A percentile compares a stretch with the other conserved stretches of the same genome.
Evolutionary conservation across 306 rosid genomes (phyloP).

Genomic region (Medicago lupulina): DNA sequence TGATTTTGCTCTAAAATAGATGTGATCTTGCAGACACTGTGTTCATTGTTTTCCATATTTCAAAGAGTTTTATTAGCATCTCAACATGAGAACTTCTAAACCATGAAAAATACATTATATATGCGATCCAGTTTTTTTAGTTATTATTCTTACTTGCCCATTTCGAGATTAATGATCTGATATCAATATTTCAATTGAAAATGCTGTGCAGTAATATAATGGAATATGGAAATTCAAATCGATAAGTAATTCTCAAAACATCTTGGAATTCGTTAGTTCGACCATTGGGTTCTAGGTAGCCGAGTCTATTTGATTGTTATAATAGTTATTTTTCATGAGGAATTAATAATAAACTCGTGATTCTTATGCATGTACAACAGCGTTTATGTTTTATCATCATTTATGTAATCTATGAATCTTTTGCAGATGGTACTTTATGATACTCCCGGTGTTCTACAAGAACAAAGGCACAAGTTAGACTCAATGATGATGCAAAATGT

Average conservation of each 20-base stretch:
- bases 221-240: constrained; percentile 25
- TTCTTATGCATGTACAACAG: constrained; percentile 6
- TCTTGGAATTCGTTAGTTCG: constrained; percentile 11
- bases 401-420: constrained; percentile 40
- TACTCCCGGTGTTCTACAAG: constrained; percentile 92
- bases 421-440: constrained; percentile 92
- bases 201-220: neutral
- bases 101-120: constrained; percentile 12
- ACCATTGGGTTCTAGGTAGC: neutral
- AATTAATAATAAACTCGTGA: constrained; percentile 7
- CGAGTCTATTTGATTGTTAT: neutral
- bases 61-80: neutral
- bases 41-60: constrained; percentile 4
- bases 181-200: constrained; percentile 29
- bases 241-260: constrained; percentile 11
- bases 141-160: constrained; percentile 1
- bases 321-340: constrained; percentile 14
- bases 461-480: constrained; percentile 92
- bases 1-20: neutral
- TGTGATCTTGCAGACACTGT: constrained; percentile 4
- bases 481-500: constrained; percentile 99
- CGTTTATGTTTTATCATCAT: constrained; percentile 21
- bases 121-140: neutral
- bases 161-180: constrained; percentile 11
- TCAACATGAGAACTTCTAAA: neutral